These are phyloP conservation scores for Perilla frutescens DNA, from an alignment of 257 asterid species.

Conservation along the genomic window DNA sequence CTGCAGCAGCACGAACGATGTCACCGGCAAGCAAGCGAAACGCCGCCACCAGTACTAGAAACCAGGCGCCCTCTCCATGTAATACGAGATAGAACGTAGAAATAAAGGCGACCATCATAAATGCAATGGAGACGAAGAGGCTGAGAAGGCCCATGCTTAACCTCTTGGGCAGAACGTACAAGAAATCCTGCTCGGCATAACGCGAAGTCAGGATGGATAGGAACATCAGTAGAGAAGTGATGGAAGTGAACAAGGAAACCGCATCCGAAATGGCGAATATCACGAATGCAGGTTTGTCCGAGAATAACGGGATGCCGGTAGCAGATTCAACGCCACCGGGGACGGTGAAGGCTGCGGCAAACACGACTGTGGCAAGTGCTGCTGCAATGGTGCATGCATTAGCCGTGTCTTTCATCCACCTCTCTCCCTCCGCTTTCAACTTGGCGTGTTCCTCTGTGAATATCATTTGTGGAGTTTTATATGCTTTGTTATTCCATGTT, in stretches of 20 bases:
- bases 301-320: conserved; percentile 14
- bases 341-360: neutral
- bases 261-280: conserved; percentile 19
- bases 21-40: neutral
- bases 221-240: conserved; percentile 29
- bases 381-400: no score
- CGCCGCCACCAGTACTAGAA: neutral
- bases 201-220: conserved; percentile 27
- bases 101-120: neutral
- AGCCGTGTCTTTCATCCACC: no score
- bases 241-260: conserved; percentile 17
- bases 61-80: neutral
- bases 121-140: neutral
- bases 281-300: neutral
- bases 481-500: neutral
- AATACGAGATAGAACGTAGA: neutral
- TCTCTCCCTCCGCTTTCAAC: neutral
- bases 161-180: conserved; percentile 18
- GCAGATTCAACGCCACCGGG: conserved; percentile 24
- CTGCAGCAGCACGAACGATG: conserved; percentile 19
- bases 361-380: neutral
- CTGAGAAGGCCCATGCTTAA: conserved; percentile 9
- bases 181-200: conserved; percentile 21
- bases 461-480: conserved; percentile 23
- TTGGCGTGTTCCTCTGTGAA: conserved; percentile 27